Evolutionary conservation across 108 stramenopile species (phyloP).

Genomic region (Pseudonitzschia delicatissima): DNA sequence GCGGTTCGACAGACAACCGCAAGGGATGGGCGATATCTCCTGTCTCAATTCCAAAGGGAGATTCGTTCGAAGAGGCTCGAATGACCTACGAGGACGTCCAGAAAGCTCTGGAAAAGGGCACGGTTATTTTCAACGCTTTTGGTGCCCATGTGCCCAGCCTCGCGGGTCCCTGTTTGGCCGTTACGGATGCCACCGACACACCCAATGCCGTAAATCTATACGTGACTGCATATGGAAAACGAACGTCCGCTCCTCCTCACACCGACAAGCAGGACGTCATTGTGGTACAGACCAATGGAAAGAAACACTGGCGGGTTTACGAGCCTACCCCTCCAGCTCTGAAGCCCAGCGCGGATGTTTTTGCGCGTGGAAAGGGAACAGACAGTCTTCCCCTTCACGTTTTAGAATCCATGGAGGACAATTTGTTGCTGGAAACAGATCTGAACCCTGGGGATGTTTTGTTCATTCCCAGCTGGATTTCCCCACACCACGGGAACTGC

Average conservation of each 20-base stretch:
- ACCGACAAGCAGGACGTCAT: slow-evolving; percentile 93
- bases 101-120: slow-evolving; percentile 67
- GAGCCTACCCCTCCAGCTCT: slow-evolving; percentile 51
- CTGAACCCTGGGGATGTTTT: slow-evolving; percentile 76
- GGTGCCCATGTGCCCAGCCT: slow-evolving; percentile 74
- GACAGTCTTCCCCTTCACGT: slow-evolving; percentile 73
- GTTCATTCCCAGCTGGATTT: slow-evolving; percentile 89
- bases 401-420: slow-evolving; percentile 34
- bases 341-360: slow-evolving; percentile 79
- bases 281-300: slow-evolving; percentile 86
- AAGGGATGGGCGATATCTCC: slow-evolving; percentile 74
- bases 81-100: slow-evolving; percentile 70
- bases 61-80: slow-evolving; percentile 78
- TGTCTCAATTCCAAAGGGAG: slow-evolving; percentile 63
- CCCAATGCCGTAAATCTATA: slow-evolving; percentile 87
- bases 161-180: slow-evolving; percentile 75
- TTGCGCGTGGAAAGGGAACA: slow-evolving; percentile 86
- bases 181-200: slow-evolving; percentile 71
- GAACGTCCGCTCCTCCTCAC: slow-evolving; percentile 88
- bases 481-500: slow-evolving; percentile 91
- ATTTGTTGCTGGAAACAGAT: slow-evolving; percentile 61
- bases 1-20: slow-evolving; percentile 76
- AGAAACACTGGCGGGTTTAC: slow-evolving; percentile 82
- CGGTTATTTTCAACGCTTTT: slow-evolving; percentile 79
- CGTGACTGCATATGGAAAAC: slow-evolving; percentile 75